Percentiles rank a stretch among this genome's conserved stretches.
Evolutionary conservation across 768 basidiomycete genomes (phyloP).

Genomic region (Phylloporus sp.): DNA sequence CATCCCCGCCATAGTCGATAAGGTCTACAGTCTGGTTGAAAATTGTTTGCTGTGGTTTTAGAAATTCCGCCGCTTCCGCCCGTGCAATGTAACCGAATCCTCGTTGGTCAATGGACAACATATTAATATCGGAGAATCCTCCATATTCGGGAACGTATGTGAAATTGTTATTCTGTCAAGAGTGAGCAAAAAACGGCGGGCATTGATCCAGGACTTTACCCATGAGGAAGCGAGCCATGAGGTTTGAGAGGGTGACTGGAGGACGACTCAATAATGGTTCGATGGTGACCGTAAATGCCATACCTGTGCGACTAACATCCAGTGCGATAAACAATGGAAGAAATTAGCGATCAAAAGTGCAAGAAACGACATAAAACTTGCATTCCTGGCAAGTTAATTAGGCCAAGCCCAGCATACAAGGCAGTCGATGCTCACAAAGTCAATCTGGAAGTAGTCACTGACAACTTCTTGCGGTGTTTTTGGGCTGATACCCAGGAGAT

Average conservation of each 20-base stretch:
- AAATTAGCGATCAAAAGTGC: background rate
- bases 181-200: constrained; percentile 1
- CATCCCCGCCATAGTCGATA: constrained; percentile 41
- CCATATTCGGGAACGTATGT: constrained; percentile 48
- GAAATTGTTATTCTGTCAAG: constrained; percentile 53
- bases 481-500: constrained; percentile 43
- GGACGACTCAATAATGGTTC: constrained; percentile 28
- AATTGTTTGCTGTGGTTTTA: constrained; percentile 42
- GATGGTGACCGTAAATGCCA: background rate
- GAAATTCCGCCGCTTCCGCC: constrained; percentile 51
- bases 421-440: constrained; percentile 25
- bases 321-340: background rate
- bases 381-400: constrained; percentile 25
- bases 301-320: constrained; percentile 27
- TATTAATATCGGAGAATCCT: constrained; percentile 53
- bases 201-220: constrained; percentile 34
- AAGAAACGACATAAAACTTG: constrained; percentile 8
- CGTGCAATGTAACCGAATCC: constrained; percentile 57
- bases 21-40: constrained; percentile 47
- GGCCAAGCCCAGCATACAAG: background rate
- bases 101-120: constrained; percentile 53
- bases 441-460: constrained; percentile 54
- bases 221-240: constrained; percentile 62
- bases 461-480: constrained; percentile 43
- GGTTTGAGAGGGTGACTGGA: constrained; percentile 56